Base-by-base conservation (phyloP, 495 filamentous ascomycete genomes). In the Ascobolus immersus region DNA sequence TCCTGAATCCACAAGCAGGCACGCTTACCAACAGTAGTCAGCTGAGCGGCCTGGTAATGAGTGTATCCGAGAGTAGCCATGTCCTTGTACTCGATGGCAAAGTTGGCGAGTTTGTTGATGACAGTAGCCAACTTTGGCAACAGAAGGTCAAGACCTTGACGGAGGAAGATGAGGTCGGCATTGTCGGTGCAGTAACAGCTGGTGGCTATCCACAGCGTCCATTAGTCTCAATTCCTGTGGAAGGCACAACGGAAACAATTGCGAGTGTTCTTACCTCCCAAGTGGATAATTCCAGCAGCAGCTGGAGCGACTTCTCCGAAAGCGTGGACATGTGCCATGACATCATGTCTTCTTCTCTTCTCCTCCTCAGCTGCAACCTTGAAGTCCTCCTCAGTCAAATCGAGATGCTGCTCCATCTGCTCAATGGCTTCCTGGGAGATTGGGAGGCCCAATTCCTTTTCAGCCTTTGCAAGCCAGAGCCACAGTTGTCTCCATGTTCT, bases 231-330 rank as follows among this genome's bases (percentile, higher is more conserved):
- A 18, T 27, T 22, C 31, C 12, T 20, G 18, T 2, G 13, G 22
- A 12, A 8, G 26, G 7, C 23, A 26, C 45, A 54, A 37, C 43
- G 45, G 13, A 44, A 47, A 20, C 46, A 43, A 28, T n/a, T 15
- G 6, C 23, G 20, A 39, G 18, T 8, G 38, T 51, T 58, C 47
- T 52, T 63, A 24, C 68, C 71, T 35, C 72, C 81, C 54, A 62
- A 71, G 55, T 92, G 82, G 31, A 92, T 89, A 48, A 84, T 77
- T 14, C 77, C 77, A 13, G 76, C 78, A 24, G 82, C 82, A 28
- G 69, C 71, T 3, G 81, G 80, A 7, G 78, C 77, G 32, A 61
- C 65, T 44, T 63, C 53, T 2, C 72, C 76, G 42, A 67, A 78
- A 6, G 72, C 67, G 47, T 79, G 67, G 26, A 82, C 73, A 52